Conservation (phyloP, 805 yeast genomes). For the Saturnispora bothae region DNA sequence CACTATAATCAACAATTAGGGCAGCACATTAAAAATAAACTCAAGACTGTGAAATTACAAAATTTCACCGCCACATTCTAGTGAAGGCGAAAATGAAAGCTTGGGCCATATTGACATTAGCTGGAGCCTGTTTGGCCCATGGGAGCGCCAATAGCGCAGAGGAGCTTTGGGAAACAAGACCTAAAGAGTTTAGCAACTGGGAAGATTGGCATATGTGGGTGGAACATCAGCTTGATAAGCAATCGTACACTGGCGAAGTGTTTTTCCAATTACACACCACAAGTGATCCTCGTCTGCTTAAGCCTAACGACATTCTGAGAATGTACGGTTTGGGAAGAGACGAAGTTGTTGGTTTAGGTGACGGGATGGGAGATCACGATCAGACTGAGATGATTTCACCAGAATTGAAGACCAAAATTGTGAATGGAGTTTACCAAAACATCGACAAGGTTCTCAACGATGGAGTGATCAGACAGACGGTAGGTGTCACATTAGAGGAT, state of each 20-base stretch:
- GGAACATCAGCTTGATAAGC: conserved; percentile 54
- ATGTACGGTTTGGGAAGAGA: conserved; percentile 72
- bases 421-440: conserved; percentile 41
- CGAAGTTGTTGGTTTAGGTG: conserved; percentile 74
- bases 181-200: conserved; percentile 46
- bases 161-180: conserved; percentile 34
- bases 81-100: no score
- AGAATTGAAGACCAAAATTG: conserved; percentile 45
- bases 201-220: conserved; percentile 84
- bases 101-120: no score
- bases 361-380: conserved; percentile 77
- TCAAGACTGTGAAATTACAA: no score
- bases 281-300: conserved; percentile 27
- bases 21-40: no score
- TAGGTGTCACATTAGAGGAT: conserved; percentile 47
- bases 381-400: conserved; percentile 50
- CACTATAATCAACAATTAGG: no score
- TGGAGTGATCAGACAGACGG: conserved; percentile 27
- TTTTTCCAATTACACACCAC: conserved; percentile 79
- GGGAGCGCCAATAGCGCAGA: conserved; percentile 3
- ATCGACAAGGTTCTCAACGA: conserved; percentile 44
- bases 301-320: conserved; percentile 50
- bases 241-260: conserved; percentile 32
- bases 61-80: no score
- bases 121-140: no score